Evolutionary conservation across 305 asterid genomes (phyloP).

Genomic region (Fraxinus platypoda): DNA sequence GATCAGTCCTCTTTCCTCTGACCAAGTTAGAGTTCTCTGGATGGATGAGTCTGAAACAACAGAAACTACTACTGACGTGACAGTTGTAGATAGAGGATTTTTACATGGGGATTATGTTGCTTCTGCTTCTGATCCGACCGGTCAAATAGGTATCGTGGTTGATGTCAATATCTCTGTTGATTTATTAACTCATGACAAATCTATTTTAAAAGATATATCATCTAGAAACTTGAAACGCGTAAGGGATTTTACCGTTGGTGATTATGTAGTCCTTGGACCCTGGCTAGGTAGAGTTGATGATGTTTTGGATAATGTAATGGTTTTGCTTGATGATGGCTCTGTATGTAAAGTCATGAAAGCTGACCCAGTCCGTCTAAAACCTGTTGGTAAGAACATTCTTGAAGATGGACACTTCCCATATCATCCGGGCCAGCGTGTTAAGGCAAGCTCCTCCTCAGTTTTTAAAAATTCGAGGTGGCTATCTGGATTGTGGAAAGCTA

Average conservation of each 20-base stretch:
- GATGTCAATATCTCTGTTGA: constrained; percentile 65
- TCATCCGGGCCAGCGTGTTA: constrained; percentile 95
- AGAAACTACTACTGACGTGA: constrained; percentile 52
- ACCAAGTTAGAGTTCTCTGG: constrained; percentile 87
- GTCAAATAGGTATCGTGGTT: constrained; percentile 91
- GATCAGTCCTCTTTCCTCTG: constrained; percentile 51
- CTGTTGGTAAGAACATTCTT: constrained; percentile 60
- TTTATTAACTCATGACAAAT: constrained; percentile 59
- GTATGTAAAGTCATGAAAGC: constrained; percentile 86
- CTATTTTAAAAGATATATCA: constrained; percentile 47
- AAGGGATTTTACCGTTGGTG: constrained; percentile 79
- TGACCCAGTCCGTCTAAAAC: constrained; percentile 74
- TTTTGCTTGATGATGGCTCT: constrained; percentile 87
- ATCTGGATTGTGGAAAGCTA: constrained; percentile 91
- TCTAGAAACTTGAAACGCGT: constrained; percentile 63
- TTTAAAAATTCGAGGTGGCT: constrained; percentile 91
- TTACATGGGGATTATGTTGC: constrained; percentile 93
- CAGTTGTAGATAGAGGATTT: constrained; percentile 79
- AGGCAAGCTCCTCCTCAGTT: constrained; percentile 81
- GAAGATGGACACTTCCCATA: constrained; percentile 90
- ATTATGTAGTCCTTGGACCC: constrained; percentile 87
- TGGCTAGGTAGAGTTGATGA: constrained; percentile 96
- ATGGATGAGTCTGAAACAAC: constrained; percentile 72
- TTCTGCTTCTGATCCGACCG: constrained; percentile 77
- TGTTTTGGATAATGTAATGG: constrained; percentile 84